These are phyloP conservation scores for Myxozyma kluyveri DNA, from an alignment of 805 yeast genomes.

Conservation along the genomic window DNA sequence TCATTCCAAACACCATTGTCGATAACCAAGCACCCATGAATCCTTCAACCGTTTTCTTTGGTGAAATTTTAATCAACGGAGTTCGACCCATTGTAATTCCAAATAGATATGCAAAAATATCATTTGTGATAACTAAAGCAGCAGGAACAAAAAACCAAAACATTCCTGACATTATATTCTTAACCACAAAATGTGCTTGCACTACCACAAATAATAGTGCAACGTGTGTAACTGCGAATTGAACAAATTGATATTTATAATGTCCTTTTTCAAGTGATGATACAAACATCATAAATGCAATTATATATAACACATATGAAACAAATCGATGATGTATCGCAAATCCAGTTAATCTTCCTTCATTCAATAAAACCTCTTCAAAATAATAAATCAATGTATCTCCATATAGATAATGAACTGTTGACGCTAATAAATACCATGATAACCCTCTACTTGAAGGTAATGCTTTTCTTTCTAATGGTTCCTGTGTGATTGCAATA, in stretches of 20 bases:
- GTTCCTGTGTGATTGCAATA: conserved; percentile 79
- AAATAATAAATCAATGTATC: conserved; percentile 72
- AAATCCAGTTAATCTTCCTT: conserved; percentile 54
- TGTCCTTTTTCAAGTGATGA: conserved; percentile 83
- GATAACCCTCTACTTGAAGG: conserved; percentile 47
- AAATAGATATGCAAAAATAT: conserved; percentile 92
- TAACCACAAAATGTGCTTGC: conserved; percentile 90
- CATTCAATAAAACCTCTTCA: conserved; percentile 50
- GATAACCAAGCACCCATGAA: conserved; percentile 97
- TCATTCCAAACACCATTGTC: conserved; percentile 70
- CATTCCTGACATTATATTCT: conserved; percentile 85
- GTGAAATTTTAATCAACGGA: conserved; percentile 87
- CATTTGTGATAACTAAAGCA: conserved; percentile 87
- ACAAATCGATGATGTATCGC: conserved; percentile 79
- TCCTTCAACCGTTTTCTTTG: conserved; percentile 97
- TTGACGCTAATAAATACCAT: conserved; percentile 63
- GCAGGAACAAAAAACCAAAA: conserved; percentile 94
- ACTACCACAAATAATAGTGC: conserved; percentile 81
- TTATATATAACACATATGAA: conserved; percentile 68
- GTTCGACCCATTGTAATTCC: conserved; percentile 95
- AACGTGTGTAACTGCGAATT: conserved; percentile 92
- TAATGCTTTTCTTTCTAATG: conserved; percentile 74
- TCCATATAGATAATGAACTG: conserved; percentile 87
- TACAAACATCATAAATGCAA: conserved; percentile 80
- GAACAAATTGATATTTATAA: conserved; percentile 88